phyloP scores from a whole-genome alignment of 305 asterid species.

The Fraxinus sp. region DNA sequence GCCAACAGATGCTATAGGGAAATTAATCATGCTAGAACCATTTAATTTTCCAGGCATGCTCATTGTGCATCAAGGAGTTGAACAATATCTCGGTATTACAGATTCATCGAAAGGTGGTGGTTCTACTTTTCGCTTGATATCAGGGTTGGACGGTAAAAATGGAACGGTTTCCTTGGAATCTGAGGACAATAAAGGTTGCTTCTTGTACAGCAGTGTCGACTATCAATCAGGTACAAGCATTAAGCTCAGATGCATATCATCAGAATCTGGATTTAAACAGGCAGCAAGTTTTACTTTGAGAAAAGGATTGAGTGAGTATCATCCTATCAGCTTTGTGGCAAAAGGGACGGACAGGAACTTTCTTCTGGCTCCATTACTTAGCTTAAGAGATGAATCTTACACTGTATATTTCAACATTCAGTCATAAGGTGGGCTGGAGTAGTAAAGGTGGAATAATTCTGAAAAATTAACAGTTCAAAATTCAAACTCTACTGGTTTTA shows the following conservation, averaged over 20 bases:
- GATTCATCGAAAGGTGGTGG: slow-evolving; percentile 25
- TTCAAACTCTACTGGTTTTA: not conserved
- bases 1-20: slow-evolving; percentile 40
- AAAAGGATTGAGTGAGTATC: not conserved
- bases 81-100: slow-evolving; percentile 33
- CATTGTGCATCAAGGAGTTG: slow-evolving; percentile 46
- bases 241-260: slow-evolving; percentile 40
- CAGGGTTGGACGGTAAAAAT: slow-evolving; percentile 49
- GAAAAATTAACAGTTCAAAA: not conserved
- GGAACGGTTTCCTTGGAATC: slow-evolving; percentile 59
- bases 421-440: not conserved
- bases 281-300: not conserved
- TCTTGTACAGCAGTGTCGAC: slow-evolving; percentile 30
- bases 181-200: slow-evolving; percentile 49
- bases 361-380: no score
- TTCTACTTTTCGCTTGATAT: slow-evolving; percentile 40
- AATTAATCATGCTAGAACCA: slow-evolving; percentile 59
- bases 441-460: not conserved
- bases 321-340: not conserved
- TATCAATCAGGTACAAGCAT: slow-evolving; percentile 24
- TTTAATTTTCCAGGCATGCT: slow-evolving; percentile 55
- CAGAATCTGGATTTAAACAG: slow-evolving; percentile 30
- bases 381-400: no score
- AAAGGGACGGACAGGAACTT: no score
- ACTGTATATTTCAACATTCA: no score